phyloP scores from a whole-genome alignment of 2,329 filamentous ascomycete species.

The Beauveria scarabaeidicola region DNA sequence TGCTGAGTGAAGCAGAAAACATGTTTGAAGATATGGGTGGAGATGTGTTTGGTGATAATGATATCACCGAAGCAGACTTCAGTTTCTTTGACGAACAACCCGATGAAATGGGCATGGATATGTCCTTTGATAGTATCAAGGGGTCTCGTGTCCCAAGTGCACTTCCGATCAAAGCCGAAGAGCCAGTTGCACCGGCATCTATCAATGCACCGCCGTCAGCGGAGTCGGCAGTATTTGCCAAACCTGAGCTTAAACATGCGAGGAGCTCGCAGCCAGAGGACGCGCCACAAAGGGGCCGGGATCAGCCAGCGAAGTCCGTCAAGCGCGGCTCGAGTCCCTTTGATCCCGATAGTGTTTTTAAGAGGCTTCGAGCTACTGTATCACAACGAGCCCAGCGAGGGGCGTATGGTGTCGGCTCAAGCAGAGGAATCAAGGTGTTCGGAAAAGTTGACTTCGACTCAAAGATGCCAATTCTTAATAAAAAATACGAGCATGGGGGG shows the following conservation, averaged over 20 bases:
- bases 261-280: constrained; percentile 44
- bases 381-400: constrained; percentile 16
- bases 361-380: constrained; percentile 44
- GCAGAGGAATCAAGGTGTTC: constrained; percentile 39
- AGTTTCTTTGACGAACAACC: constrained; percentile 68
- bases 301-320: constrained; percentile 20
- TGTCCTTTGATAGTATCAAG: constrained; percentile 21
- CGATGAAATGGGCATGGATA: constrained; percentile 30
- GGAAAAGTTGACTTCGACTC: constrained; percentile 47
- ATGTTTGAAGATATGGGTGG: constrained; percentile 61
- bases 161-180: constrained; percentile 12
- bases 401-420: constrained; percentile 15
- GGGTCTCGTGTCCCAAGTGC: constrained; percentile 4
- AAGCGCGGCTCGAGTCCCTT: constrained; percentile 51
- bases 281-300: constrained; percentile 20
- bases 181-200: constrained; percentile 14
- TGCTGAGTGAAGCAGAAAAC: constrained; percentile 44
- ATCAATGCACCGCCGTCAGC: constrained; percentile 13
- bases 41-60: constrained; percentile 63
- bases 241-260: constrained; percentile 51
- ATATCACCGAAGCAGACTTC: constrained; percentile 76
- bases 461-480: constrained; percentile 43
- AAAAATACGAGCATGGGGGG: constrained; percentile 50
- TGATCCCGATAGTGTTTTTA: constrained; percentile 49
- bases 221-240: constrained; percentile 41